Percentiles rank a stretch among this genome's conserved stretches.
These are phyloP conservation scores for Dendrocalamus latiflorus DNA, from an alignment of 202 grass and related monocot species.

Conservation along the genomic window DNA sequence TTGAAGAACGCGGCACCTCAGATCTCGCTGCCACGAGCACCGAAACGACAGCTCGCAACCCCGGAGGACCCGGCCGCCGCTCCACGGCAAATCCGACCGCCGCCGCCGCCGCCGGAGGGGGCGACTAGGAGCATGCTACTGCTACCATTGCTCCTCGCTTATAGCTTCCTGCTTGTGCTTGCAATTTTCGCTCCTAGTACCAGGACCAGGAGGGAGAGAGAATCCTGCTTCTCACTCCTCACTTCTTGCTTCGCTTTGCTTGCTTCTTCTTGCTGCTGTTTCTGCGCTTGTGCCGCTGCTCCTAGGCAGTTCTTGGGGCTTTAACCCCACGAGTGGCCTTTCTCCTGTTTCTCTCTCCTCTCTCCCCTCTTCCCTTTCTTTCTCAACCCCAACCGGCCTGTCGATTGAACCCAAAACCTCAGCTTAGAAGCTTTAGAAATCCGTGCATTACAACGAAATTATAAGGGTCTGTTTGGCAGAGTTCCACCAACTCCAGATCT, in stretches of 20 bases:
- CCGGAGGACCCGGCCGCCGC: not conserved
- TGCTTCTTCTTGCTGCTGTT: not conserved
- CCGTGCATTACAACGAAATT: too few species aligned
- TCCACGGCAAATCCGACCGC: conserved; percentile 34
- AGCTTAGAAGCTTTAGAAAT: too few species aligned
- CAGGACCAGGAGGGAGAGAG: not conserved
- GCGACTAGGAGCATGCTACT: not conserved
- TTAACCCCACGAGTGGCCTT: conserved; percentile 29
- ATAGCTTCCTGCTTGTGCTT: not conserved
- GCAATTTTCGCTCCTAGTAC: not conserved
- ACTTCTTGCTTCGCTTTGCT: not conserved
- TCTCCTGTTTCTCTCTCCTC: not conserved
- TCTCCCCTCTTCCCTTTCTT: not conserved
- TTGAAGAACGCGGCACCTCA: not conserved
- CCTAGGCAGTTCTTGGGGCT: conserved; percentile 36
- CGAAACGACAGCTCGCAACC: not conserved
- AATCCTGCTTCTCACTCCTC: not conserved
- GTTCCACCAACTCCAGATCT: too few species aligned
- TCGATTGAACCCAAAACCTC: too few species aligned
- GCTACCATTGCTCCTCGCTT: not conserved
- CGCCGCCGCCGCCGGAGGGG: not conserved
- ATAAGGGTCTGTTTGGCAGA: too few species aligned
- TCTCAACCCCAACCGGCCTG: too few species aligned
- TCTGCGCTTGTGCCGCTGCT: conserved; percentile 20
- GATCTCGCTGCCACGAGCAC: conserved; percentile 34